Percentiles rank a stretch among this genome's conserved stretches.
These are phyloP conservation scores for Discostella pseudostelligera DNA, from an alignment of 108 stramenopile genomes.

Conservation along the genomic window DNA sequence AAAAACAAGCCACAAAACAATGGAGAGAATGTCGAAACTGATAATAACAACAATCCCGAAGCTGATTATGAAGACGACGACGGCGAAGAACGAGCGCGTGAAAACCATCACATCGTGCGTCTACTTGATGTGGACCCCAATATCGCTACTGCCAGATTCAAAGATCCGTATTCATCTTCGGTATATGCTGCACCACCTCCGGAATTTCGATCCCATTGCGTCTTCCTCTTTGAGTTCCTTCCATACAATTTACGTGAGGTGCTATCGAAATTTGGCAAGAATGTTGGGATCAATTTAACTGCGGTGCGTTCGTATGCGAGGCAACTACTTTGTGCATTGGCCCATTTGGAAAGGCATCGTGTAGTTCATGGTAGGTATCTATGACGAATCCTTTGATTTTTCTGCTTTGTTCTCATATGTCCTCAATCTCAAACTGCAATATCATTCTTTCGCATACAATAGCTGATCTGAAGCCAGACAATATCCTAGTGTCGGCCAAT, in stretches of 20 bases:
- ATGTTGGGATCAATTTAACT: conserved; percentile 83
- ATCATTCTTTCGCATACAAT: not conserved
- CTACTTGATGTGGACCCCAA: conserved; percentile 53
- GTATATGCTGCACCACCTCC: conserved; percentile 34
- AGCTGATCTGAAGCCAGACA: conserved; percentile 98
- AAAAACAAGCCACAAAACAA: not conserved
- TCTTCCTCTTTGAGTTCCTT: conserved; percentile 82
- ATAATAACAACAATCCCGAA: conserved; percentile 2
- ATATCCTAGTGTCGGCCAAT: conserved; percentile 91
- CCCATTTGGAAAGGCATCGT: conserved; percentile 75
- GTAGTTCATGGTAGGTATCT: conserved; percentile 76
- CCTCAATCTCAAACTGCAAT: not conserved
- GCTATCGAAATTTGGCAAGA: conserved; percentile 90
- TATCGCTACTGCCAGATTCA: conserved; percentile 14
- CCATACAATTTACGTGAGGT: conserved; percentile 88
- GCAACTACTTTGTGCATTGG: conserved; percentile 89
- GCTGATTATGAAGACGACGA: conserved; percentile 45
- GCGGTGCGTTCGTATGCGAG: conserved; percentile 90
- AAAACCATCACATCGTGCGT: conserved; percentile 68
- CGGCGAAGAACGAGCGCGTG: conserved; percentile 43
- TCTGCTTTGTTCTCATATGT: not conserved
- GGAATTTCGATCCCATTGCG: conserved; percentile 78
- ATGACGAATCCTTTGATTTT: too few species aligned
- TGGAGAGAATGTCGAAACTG: conserved; percentile 3
- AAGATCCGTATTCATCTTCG: conserved; percentile 24